Conservation (phyloP, 2,329 filamentous ascomycete genomes). For the Xylaria sp. region DNA sequence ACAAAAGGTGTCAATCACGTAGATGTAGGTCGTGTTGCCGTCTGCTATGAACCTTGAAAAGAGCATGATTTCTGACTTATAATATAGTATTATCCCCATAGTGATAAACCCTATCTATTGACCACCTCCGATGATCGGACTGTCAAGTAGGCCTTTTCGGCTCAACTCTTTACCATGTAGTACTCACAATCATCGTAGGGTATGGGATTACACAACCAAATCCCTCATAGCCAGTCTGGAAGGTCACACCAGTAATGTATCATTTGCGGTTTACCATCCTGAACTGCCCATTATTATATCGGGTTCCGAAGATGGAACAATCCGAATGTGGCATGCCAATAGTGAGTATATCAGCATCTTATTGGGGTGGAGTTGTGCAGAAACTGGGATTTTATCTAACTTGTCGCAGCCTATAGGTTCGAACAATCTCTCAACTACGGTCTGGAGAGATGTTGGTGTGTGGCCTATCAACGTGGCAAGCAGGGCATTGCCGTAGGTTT, state of each 20-base stretch:
- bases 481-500: constrained; percentile 96
- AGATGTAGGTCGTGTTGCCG: constrained; percentile 60
- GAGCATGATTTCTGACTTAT: constrained; percentile 5
- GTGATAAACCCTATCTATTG: constrained; percentile 85
- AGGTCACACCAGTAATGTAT: constrained; percentile 97
- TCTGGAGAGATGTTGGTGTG: constrained; percentile 96
- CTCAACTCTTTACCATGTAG: neutral
- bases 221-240: constrained; percentile 95
- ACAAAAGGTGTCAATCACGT: constrained; percentile 98
- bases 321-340: constrained; percentile 99
- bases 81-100: constrained; percentile 73
- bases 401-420: constrained; percentile 75
- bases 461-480: constrained; percentile 92
- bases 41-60: neutral
- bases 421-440: constrained; percentile 98
- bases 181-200: constrained; percentile 46
- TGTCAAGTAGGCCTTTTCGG: constrained; percentile 69
- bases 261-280: constrained; percentile 97
- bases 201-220: constrained; percentile 99
- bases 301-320: constrained; percentile 94
- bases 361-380: neutral
- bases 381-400: constrained; percentile 18
- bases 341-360: constrained; percentile 53
- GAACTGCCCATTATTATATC: constrained; percentile 97
- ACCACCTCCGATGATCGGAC: constrained; percentile 97